Base-by-base conservation (phyloP, 1,284 basidiomycete species). In the Kwoniella shivajii region DNA sequence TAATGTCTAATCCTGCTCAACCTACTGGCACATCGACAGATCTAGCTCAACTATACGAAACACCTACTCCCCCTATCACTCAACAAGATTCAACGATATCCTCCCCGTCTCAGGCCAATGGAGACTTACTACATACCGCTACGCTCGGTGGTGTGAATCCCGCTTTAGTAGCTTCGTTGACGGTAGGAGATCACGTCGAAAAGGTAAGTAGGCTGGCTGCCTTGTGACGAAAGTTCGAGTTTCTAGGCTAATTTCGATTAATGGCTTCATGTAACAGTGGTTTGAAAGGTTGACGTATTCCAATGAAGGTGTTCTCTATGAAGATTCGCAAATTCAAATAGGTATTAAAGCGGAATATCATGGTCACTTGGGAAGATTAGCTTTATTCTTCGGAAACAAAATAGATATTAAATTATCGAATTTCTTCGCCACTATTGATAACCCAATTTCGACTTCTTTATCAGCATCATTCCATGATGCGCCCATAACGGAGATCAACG, bases 301-400 rank as follows among this genome's bases (percentile, higher is more conserved):
- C 31, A 77, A 83, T 22, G 95, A 99, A 64, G 96, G 96, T 44
- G 87, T 99, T 24, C 83, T 99, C 16, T 99, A 91, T 78, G 96
- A 99, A 75, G 96, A 99, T 70, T 85, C 89, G 14, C 90, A 95
- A 77, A 84, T 99, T 33, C 95, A 98, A 75, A 87, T 99, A 60
- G 96, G 95, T 27, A 79, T 99, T 81, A 99, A 99, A 80, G 92
- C 92, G 44, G 88, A 94, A 69, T 99, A 91, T 74, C 94, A 97
- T 75, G 89, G 89, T 13, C 87, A 92, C 66, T 84, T 92, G 34
- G 95, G 95, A 14, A 90, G 95, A 64, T 76, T 99, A 41, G 90
- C 93, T 20, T 82, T 99, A 29, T 99, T 95, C 79, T 85, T 99
- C 66, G 94, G 95, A 65, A 99, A 99, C 83, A 99, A 99, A 78